Percentiles rank a stretch among this genome's conserved stretches.
phyloP scores from a whole-genome alignment of 2,329 filamentous ascomycete species.

The Xylaria sp. region DNA sequence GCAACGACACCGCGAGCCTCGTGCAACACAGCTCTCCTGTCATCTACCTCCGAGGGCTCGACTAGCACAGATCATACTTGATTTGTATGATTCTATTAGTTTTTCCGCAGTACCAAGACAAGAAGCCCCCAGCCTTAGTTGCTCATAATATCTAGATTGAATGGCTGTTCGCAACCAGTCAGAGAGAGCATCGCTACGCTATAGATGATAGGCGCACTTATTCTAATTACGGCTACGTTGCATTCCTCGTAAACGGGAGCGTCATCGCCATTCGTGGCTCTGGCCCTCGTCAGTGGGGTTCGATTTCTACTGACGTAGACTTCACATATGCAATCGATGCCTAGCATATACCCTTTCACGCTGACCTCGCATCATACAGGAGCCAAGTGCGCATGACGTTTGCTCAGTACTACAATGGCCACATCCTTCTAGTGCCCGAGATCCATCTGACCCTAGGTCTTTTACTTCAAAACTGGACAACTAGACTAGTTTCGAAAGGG shows the following conservation, averaged over 20 bases:
- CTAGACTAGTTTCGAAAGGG: not conserved
- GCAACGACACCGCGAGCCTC: no score
- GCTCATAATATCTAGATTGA: not conserved
- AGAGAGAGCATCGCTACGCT: not conserved
- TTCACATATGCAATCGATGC: constrained; percentile 4
- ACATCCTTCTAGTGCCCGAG: not conserved
- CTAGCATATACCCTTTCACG: constrained; percentile 3
- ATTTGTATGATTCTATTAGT: not conserved
- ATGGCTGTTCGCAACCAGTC: not conserved
- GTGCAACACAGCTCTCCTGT: no score
- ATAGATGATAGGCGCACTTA: constrained; percentile 4
- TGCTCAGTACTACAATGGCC: not conserved
- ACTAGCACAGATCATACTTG: not conserved
- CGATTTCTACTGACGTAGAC: not conserved
- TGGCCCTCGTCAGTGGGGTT: constrained; percentile 4
- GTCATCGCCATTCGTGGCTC: not conserved
- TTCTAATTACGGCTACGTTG: not conserved
- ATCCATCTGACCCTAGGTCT: not conserved
- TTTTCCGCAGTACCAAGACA: not conserved
- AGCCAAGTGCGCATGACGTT: not conserved
- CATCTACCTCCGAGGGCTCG: no score
- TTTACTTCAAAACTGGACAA: not conserved
- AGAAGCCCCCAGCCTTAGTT: not conserved
- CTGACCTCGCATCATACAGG: not conserved
- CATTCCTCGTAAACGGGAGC: not conserved